phyloP scores from a whole-genome alignment of 805 yeast genomes.

The Metschnikowia hibisci region DNA sequence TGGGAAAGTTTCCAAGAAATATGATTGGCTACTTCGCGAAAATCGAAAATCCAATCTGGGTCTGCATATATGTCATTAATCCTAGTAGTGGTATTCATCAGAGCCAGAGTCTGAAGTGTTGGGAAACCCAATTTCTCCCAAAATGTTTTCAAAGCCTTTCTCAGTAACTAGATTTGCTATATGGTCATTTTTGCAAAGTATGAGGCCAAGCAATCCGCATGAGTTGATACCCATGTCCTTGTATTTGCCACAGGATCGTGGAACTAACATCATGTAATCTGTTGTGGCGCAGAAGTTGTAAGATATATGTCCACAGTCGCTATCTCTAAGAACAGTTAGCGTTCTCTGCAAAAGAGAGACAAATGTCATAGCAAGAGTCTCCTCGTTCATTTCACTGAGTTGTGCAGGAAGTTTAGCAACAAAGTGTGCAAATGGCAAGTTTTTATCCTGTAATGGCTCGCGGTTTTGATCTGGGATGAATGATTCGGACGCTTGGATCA shows the following conservation, averaged over 20 bases:
- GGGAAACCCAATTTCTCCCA: conserved; percentile 65
- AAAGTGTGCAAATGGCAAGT: conserved; percentile 76
- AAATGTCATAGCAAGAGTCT: conserved; percentile 62
- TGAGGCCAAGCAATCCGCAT: conserved; percentile 73
- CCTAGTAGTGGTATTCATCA: conserved; percentile 63
- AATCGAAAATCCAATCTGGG: neutral
- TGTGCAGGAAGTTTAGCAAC: conserved; percentile 54
- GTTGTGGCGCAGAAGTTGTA: conserved; percentile 82
- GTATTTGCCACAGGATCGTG: conserved; percentile 60
- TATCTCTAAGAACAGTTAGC: conserved; percentile 60
- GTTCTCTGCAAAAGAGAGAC: conserved; percentile 68
- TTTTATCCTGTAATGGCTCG: conserved; percentile 60
- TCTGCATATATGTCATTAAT: conserved; percentile 3
- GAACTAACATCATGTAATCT: conserved; percentile 82
- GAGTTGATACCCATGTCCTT: conserved; percentile 67
- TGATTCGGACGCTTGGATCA: conserved; percentile 41
- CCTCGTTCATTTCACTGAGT: conserved; percentile 46
- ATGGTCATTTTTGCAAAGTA: conserved; percentile 68
- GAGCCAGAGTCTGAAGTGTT: conserved; percentile 52
- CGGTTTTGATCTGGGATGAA: conserved; percentile 50
- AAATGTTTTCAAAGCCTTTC: conserved; percentile 49
- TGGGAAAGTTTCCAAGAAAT: conserved; percentile 11
- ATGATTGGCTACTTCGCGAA: conserved; percentile 14
- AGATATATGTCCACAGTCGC: conserved; percentile 46
- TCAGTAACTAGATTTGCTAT: conserved; percentile 43